These are phyloP conservation scores for Fusarium nelsonii DNA, from an alignment of 2,329 filamentous ascomycete species.

Conservation along the genomic window DNA sequence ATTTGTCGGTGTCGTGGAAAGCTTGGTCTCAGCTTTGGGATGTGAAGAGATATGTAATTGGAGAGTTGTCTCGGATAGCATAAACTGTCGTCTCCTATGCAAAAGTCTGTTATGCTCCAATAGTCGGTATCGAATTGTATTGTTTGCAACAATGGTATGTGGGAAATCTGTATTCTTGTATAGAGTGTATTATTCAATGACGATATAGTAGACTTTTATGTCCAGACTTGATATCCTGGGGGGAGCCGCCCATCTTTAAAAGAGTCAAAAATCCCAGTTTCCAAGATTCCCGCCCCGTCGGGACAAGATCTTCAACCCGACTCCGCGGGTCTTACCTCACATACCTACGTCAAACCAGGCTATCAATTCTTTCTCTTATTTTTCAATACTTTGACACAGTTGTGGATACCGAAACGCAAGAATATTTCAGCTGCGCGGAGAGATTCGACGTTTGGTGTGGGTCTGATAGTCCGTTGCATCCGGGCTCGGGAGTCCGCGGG, in stretches of 20 bases:
- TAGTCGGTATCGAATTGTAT: background rate
- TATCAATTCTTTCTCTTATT: background rate
- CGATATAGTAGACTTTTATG: background rate
- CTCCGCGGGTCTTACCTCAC: slow-evolving; percentile 4
- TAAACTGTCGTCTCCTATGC: background rate
- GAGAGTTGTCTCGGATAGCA: background rate
- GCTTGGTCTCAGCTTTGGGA: background rate
- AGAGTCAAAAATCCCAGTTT: background rate
- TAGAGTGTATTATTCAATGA: background rate
- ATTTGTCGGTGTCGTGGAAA: background rate
- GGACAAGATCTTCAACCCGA: background rate
- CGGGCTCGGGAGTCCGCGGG: slow-evolving; percentile 22
- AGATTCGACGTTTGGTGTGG: slow-evolving; percentile 8
- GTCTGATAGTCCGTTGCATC: background rate
- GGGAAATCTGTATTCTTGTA: background rate
- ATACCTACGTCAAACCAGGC: slow-evolving; percentile 18
- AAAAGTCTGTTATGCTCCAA: background rate
- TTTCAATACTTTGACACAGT: background rate
- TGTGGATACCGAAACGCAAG: slow-evolving; percentile 15
- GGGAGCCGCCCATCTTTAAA: slow-evolving; percentile 5
- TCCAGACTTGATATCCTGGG: background rate
- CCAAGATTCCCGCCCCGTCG: slow-evolving; percentile 13
- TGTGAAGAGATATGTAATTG: no score
- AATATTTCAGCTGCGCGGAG: background rate
- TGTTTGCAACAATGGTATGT: background rate